Evolutionary conservation across 805 yeast genomes (phyloP), one percentile per base, ranked within the genome.

Genomic region (Ogataea glucozyma): DNA sequence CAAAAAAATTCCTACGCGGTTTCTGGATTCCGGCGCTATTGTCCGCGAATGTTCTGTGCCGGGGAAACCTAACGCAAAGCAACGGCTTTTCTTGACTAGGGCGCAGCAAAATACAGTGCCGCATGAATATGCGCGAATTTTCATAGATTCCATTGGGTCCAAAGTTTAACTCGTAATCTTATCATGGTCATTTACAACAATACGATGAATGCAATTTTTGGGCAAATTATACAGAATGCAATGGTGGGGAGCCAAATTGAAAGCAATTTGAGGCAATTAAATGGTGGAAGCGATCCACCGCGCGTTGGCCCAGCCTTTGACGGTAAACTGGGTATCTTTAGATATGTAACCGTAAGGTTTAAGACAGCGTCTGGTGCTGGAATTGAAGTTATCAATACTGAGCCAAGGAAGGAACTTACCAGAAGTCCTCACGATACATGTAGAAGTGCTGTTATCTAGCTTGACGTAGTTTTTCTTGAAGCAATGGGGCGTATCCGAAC

Each of bases 271-370:
- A 33, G 31, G 30, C 30, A 22, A 29, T 44, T 36, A 44, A 19
- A 11, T n/a, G 31, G 44, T 18, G 26, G 45, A 31, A 6, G 56
- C 43, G 38, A 67, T 38, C 79, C 79, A 75, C 40, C 77, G 53
- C 39, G 66, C 55, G 48, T 75, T 69, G 43, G 66, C 64, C 78
- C 79, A 75, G 6, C 78, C 78, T 49, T 70, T 73, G 13, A 71
- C 74, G 11, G 79, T 74, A 48, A 67, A 76, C 50, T 76, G 81
- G 26, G 47, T 52, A 33, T 52, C 48, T 32, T 57, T 52, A 12
- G 54, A 41, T 16, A 60, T 29, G 21, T 18, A 23, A 10, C 70
- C 69, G 32, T 46, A 53, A 3, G 68, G 66, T 23, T 48, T 55
- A 9, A 60, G 46, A 29, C 56, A 48, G 26, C 44, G 43, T 31